These are phyloP conservation scores for Kwoniella pini DNA, from an alignment of 768 basidiomycete genomes.

Conservation along the genomic window DNA sequence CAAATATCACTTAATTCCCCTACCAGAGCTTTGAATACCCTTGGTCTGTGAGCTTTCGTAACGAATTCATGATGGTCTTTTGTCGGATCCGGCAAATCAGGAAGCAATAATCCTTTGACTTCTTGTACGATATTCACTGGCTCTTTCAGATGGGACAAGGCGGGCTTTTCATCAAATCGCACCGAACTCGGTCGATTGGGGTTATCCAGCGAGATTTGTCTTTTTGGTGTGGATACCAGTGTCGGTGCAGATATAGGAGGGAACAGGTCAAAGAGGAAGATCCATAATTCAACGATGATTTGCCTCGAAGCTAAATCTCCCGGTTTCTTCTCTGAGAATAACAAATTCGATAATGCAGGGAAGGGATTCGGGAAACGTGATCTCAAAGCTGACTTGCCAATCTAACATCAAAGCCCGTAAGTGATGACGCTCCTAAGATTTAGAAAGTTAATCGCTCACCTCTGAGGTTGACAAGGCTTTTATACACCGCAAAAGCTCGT, in stretches of 20 bases:
- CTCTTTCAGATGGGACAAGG: neutral
- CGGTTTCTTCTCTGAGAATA: slow-evolving; percentile 98
- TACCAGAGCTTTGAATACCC: slow-evolving; percentile 79
- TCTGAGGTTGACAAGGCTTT: slow-evolving; percentile 78
- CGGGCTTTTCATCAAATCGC: slow-evolving; percentile 25
- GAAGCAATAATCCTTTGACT: slow-evolving; percentile 36
- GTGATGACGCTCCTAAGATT: neutral
- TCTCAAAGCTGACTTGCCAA: slow-evolving; percentile 88
- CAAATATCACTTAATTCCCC: slow-evolving; percentile 85
- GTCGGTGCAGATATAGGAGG: slow-evolving; percentile 55
- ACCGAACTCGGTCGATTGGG: slow-evolving; percentile 35
- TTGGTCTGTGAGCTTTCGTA: slow-evolving; percentile 48
- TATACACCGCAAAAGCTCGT: slow-evolving; percentile 88
- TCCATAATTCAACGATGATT: slow-evolving; percentile 82
- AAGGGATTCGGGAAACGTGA: slow-evolving; percentile 86
- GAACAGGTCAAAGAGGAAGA: slow-evolving; percentile 86
- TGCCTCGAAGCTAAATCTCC: slow-evolving; percentile 89
- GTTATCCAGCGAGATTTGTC: neutral
- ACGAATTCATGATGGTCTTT: slow-evolving; percentile 56
- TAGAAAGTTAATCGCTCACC: slow-evolving; percentile 2
- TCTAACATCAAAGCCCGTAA: slow-evolving; percentile 51
- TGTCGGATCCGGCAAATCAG: slow-evolving; percentile 39
- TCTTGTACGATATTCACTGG: slow-evolving; percentile 26
- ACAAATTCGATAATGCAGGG: slow-evolving; percentile 72
- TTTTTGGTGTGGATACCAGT: neutral